A percentile compares a stretch with the other conserved stretches of the same genome.
phyloP scores from a whole-genome alignment of 75 land plant genomes.

The Selaginella tamariscina region DNA sequence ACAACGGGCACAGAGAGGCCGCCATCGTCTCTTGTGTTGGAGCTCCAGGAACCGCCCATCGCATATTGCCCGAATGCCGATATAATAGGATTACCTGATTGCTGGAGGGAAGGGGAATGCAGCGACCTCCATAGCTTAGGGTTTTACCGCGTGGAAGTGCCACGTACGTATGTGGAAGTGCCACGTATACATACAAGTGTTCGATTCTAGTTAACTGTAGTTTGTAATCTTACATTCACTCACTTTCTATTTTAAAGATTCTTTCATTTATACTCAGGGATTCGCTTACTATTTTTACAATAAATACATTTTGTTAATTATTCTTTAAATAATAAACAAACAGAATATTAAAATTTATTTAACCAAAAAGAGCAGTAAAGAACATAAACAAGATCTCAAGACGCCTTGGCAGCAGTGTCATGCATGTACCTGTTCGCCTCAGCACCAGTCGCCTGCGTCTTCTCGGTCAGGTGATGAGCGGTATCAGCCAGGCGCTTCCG shows the following conservation, averaged over 20 bases:
- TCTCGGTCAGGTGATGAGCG: not conserved
- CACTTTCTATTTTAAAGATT: no score
- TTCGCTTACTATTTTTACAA: no score
- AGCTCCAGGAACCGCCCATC: not conserved
- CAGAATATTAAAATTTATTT: no score
- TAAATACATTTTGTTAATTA: no score
- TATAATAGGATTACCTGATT: not conserved
- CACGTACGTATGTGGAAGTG: no score
- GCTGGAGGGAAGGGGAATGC: not conserved
- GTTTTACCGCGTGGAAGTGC: no score
- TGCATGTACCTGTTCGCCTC: not conserved
- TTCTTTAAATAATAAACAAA: no score
- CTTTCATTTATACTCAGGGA: no score
- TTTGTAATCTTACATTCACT: no score
- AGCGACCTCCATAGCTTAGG: not conserved
- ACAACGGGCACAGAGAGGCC: not conserved
- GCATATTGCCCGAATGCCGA: not conserved
- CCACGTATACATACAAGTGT: no score
- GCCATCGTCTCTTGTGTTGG: not conserved
- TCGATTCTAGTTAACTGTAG: no score
- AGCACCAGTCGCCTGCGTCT: not conserved
- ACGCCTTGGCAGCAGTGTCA: not conserved
- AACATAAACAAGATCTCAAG: not conserved
- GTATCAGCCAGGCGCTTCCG: not conserved
- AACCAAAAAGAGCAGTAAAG: no score